phyloP scores from a whole-genome alignment of 163 green algal genomes.

The Scenedesmus sp. region DNA sequence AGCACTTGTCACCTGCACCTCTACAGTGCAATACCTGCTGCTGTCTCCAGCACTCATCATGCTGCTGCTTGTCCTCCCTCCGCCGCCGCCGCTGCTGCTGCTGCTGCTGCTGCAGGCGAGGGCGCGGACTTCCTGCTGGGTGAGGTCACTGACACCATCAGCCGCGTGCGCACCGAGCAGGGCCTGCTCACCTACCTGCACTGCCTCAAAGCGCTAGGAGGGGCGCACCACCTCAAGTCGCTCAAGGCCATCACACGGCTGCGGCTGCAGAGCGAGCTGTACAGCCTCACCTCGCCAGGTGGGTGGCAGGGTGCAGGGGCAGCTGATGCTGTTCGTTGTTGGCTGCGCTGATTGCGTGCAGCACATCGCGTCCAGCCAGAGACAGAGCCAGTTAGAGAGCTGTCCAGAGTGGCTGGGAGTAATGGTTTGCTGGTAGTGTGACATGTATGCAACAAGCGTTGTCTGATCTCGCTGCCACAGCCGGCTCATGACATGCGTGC shows the following conservation, averaged over 20 bases:
- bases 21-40: not conserved
- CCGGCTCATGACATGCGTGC: too few relatives aligned
- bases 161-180: conserved; percentile 49
- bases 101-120: not conserved
- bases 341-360: too few relatives aligned
- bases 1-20: too few relatives aligned
- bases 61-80: not conserved
- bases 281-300: conserved; percentile 64
- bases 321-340: too few relatives aligned
- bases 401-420: too few relatives aligned
- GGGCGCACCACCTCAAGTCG: not conserved
- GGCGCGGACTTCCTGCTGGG: conserved; percentile 71
- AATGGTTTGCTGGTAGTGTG: too few relatives aligned
- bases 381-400: too few relatives aligned
- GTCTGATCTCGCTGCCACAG: too few relatives aligned
- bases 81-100: not conserved
- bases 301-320: not conserved
- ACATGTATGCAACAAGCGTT: too few relatives aligned
- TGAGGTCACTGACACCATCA: conserved; percentile 71
- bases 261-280: conserved; percentile 69
- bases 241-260: conserved; percentile 63
- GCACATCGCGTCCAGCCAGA: too few relatives aligned
- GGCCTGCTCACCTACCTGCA: conserved; percentile 54
- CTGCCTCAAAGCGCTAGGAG: conserved; percentile 42
- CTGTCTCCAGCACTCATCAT: not conserved